Percentiles rank a stretch among this genome's conserved stretches.
Evolutionary conservation across 2,329 filamentous ascomycete genomes (phyloP).

Genomic region (Verticillium dahliae): DNA sequence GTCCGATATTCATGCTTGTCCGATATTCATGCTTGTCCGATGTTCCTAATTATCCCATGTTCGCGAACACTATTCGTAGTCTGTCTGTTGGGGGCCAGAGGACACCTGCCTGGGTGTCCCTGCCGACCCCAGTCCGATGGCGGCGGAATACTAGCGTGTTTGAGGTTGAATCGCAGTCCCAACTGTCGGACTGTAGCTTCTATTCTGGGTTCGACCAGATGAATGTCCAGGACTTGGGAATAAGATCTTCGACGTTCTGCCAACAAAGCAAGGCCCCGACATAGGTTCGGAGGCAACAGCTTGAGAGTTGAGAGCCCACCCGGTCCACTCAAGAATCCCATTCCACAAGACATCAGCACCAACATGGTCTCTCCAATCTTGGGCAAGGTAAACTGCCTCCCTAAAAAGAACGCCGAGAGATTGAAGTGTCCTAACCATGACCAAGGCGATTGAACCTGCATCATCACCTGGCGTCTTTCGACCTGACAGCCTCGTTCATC

Average conservation of each 20-base stretch:
- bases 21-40: neutral
- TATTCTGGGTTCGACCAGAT: neutral
- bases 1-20: no score
- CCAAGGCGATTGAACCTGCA: neutral
- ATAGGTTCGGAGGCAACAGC: neutral
- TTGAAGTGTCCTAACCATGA: neutral
- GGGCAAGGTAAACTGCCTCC: neutral
- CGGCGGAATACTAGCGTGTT: neutral
- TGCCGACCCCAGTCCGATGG: neutral
- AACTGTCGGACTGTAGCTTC: neutral
- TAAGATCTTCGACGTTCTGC: neutral
- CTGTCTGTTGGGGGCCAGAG: neutral
- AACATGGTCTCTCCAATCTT: neutral
- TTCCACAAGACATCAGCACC: neutral
- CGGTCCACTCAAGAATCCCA: no score
- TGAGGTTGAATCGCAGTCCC: neutral
- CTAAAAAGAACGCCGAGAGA: neutral
- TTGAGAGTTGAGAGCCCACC: no score
- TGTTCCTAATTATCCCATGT: neutral
- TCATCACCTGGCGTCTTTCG: neutral
- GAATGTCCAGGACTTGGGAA: neutral
- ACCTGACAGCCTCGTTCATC: neutral
- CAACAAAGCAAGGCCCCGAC: neutral
- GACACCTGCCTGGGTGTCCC: neutral
- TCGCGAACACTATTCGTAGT: neutral